These are phyloP conservation scores for Lentinula sp. DNA, from an alignment of 768 basidiomycete species.

Conservation along the genomic window DNA sequence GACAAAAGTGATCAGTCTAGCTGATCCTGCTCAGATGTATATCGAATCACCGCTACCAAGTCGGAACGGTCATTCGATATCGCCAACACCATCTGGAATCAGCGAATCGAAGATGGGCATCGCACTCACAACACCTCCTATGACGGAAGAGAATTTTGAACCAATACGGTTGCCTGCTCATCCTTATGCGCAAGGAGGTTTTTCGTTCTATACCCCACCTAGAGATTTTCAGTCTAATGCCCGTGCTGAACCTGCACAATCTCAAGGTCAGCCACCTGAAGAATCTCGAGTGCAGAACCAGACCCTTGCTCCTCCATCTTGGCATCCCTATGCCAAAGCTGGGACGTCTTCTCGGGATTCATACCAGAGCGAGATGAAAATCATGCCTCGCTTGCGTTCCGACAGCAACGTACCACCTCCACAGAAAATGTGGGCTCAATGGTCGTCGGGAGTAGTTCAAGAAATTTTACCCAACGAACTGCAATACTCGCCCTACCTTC, in stretches of 20 bases:
- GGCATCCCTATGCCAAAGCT: constrained; percentile 40
- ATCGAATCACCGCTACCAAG: constrained; percentile 15
- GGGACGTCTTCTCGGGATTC: constrained; percentile 22
- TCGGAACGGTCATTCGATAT: constrained; percentile 12
- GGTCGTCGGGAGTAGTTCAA: constrained; percentile 36
- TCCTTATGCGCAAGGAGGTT: constrained; percentile 43
- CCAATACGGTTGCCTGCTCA: constrained; percentile 32
- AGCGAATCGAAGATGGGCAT: constrained; percentile 28
- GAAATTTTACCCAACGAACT: constrained; percentile 41
- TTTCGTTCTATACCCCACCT: constrained; percentile 19
- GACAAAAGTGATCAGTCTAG: constrained; percentile 34
- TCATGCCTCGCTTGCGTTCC: constrained; percentile 24
- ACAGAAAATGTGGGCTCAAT: constrained; percentile 46
- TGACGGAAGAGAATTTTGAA: constrained; percentile 20
- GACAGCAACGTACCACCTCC: constrained; percentile 34
- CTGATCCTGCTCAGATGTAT: constrained; percentile 33
- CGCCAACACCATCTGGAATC: constrained; percentile 21
- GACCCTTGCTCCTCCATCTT: constrained; percentile 27
- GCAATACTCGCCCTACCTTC: constrained; percentile 40
- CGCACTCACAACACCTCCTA: constrained; percentile 29
- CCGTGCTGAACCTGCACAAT: constrained; percentile 23
- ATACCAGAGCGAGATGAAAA: constrained; percentile 24
- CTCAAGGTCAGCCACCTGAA: not conserved
- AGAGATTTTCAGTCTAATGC: constrained; percentile 21
- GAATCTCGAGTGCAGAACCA: not conserved